Percentiles rank a stretch among this genome's conserved stretches.
phyloP scores from a whole-genome alignment of 2,329 filamentous ascomycete genomes.

The Fusarium caatingaense region DNA sequence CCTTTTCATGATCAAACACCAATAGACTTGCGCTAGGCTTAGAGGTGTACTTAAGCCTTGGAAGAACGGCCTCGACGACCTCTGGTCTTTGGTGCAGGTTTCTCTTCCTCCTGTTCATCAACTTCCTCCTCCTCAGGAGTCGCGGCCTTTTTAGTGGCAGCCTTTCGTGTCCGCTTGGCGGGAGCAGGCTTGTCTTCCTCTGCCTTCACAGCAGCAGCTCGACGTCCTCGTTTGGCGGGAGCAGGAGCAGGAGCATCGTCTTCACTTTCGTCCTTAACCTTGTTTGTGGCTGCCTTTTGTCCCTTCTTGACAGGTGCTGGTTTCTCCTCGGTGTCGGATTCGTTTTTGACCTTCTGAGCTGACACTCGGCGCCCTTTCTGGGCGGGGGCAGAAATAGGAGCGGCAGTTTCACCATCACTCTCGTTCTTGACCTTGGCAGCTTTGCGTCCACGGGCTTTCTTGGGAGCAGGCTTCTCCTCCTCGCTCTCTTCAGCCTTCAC shows the following conservation, averaged over 20 bases:
- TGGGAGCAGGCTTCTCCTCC: constrained; percentile 35
- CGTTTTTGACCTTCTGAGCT: constrained; percentile 32
- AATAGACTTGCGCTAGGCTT: background rate
- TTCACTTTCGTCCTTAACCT: constrained; percentile 42
- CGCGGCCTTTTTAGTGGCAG: constrained; percentile 30
- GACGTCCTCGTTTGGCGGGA: constrained; percentile 47
- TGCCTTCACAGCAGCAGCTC: constrained; percentile 19
- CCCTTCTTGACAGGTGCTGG: constrained; percentile 23
- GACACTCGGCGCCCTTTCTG: constrained; percentile 46
- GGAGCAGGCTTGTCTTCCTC: constrained; percentile 35
- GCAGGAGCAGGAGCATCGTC: constrained; percentile 38
- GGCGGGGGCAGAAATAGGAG: constrained; percentile 41
- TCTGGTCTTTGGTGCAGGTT: constrained; percentile 50
- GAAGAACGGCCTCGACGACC: constrained; percentile 44
- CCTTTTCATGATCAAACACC: background rate
- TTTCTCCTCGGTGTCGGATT: constrained; percentile 28
- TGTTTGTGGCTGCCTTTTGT: constrained; percentile 29
- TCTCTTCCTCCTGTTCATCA: constrained; percentile 33
- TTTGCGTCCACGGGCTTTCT: constrained; percentile 41
- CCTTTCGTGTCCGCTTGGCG: constrained; percentile 34
- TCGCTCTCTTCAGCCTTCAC: constrained; percentile 39
- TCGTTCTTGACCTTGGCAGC: constrained; percentile 41
- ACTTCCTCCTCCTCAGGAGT: constrained; percentile 29
- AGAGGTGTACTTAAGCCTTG: constrained; percentile 29
- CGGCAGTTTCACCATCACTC: constrained; percentile 29